These are phyloP conservation scores for Fraxinus angustifolia DNA, from an alignment of 305 asterid genomes.

Conservation along the genomic window DNA sequence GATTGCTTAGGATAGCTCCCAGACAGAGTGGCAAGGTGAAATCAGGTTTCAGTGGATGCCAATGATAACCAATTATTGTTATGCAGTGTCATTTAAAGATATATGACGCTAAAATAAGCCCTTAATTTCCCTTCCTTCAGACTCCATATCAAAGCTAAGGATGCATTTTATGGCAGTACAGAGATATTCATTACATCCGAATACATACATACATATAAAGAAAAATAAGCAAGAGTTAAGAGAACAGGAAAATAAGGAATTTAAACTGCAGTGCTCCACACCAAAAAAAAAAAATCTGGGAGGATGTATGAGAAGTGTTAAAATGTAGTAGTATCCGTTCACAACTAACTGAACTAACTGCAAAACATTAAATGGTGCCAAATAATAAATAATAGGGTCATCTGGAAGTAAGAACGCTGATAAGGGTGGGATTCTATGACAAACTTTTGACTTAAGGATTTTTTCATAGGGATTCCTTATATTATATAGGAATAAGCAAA, in stretches of 20 bases:
- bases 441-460: too few relatives aligned
- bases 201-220: neutral
- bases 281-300: neutral
- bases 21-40: neutral
- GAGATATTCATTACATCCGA: neutral
- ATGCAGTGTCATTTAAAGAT: neutral
- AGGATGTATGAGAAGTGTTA: neutral
- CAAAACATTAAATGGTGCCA: neutral
- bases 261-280: neutral
- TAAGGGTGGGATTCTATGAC: neutral
- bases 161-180: neutral
- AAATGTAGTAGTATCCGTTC: neutral
- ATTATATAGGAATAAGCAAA: too few relatives aligned
- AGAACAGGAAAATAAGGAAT: neutral
- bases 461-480: too few relatives aligned
- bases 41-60: neutral
- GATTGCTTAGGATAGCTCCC: neutral
- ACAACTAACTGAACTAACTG: neutral
- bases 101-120: neutral
- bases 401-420: neutral
- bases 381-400: neutral
- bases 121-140: neutral
- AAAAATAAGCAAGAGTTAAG: too few relatives aligned
- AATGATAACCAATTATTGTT: neutral
- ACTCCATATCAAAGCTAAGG: neutral